Percentiles rank a stretch among this genome's conserved stretches.
Evolutionary conservation across 306 rosid species (phyloP).

Genomic region (Leucaena leucocephala): DNA sequence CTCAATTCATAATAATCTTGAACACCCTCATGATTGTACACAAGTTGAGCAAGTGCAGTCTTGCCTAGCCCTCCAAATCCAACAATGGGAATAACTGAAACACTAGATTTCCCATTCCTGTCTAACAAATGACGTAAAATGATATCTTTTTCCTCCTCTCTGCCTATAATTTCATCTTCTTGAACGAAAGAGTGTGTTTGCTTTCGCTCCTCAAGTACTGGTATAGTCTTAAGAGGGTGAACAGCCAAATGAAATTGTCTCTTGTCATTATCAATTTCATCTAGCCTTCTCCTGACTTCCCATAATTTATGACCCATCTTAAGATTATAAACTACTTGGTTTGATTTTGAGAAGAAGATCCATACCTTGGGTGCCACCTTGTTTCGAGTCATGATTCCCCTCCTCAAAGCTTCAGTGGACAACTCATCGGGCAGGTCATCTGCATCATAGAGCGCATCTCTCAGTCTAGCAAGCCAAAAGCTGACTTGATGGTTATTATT

Average conservation of each 20-base stretch:
- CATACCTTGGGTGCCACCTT: not conserved
- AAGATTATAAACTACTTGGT: constrained; percentile 10
- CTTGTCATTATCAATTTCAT: constrained; percentile 32
- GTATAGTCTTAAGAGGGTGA: not conserved
- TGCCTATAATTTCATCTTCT: constrained; percentile 38
- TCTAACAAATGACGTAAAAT: constrained; percentile 5
- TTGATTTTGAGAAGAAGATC: constrained; percentile 31
- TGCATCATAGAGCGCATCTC: constrained; percentile 42
- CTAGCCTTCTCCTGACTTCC: constrained; percentile 30
- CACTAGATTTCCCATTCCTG: constrained; percentile 1
- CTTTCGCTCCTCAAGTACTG: constrained; percentile 6
- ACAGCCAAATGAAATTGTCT: constrained; percentile 13
- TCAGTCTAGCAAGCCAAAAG: constrained; percentile 40
- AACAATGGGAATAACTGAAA: constrained; percentile 40
- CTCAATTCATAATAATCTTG: constrained; percentile 26
- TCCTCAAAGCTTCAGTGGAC: constrained; percentile 16
- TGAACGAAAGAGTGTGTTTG: constrained; percentile 43
- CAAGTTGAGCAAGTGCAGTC: constrained; percentile 50
- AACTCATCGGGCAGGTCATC: constrained; percentile 44
- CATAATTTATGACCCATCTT: constrained; percentile 35
- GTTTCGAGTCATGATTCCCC: constrained; percentile 11
- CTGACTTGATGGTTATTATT: constrained; percentile 4
- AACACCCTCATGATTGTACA: constrained; percentile 27
- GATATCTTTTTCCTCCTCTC: constrained; percentile 29
- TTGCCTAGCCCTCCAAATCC: constrained; percentile 59